These are phyloP conservation scores for Microdochium trichocladiopsis DNA, from an alignment of 2,329 filamentous ascomycete genomes.

Conservation along the genomic window DNA sequence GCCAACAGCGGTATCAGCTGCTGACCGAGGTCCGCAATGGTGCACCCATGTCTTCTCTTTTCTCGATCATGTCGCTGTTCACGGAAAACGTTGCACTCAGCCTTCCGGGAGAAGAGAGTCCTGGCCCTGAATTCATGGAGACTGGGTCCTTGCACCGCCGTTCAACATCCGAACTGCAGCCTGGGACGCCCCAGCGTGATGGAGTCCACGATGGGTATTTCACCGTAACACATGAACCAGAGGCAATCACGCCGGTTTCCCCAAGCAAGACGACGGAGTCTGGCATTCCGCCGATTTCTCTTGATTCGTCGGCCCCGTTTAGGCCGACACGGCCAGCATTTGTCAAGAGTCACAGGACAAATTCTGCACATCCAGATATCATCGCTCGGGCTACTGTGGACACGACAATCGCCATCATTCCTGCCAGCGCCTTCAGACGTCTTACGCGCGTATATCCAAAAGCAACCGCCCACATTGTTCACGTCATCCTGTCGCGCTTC, in stretches of 20 bases:
- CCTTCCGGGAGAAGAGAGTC: conserved; percentile 57
- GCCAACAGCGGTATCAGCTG: conserved; percentile 83
- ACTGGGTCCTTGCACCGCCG: conserved; percentile 5
- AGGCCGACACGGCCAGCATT: conserved; percentile 23
- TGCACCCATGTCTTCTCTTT: conserved; percentile 95
- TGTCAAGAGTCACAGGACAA: conserved; percentile 41
- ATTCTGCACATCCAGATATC: conserved; percentile 91
- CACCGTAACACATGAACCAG: neutral
- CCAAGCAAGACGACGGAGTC: neutral
- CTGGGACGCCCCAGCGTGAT: conserved; percentile 14
- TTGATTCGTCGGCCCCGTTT: conserved; percentile 42
- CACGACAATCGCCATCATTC: conserved; percentile 97
- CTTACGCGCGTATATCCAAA: conserved; percentile 92
- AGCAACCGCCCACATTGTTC: conserved; percentile 93
- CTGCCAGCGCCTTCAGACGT: conserved; percentile 88
- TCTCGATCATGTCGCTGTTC: conserved; percentile 94
- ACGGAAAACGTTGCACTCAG: conserved; percentile 87
- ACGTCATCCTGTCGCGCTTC: conserved; percentile 90
- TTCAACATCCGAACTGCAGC: conserved; percentile 7
- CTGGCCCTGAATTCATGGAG: conserved; percentile 14
- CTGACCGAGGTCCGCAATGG: conserved; percentile 97
- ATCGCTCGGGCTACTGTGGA: conserved; percentile 94
- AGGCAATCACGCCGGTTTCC: neutral
- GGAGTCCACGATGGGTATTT: conserved; percentile 7
- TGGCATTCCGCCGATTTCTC: conserved; percentile 64